Evolutionary conservation across 2,329 filamentous ascomycete genomes (phyloP).

Genomic region (Verticillium isaacii): DNA sequence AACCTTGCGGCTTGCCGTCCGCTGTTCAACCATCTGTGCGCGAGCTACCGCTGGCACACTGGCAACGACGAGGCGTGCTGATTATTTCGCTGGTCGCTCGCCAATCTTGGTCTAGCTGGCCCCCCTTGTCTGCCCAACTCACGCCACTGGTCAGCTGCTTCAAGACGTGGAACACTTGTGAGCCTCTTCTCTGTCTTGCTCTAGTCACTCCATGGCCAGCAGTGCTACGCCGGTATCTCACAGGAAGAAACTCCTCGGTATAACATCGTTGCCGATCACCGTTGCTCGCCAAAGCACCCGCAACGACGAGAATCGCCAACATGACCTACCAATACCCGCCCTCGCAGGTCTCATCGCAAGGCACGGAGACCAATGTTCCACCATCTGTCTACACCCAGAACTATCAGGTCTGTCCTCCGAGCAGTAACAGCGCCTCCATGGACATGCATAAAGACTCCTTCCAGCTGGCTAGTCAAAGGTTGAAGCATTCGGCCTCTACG

Average conservation of each 20-base stretch:
- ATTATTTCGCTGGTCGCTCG: constrained; percentile 1
- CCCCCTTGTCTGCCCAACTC: background rate
- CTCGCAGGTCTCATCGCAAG: constrained; percentile 30
- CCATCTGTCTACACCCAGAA: constrained; percentile 27
- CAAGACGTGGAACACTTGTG: constrained; percentile 21
- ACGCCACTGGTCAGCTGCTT: background rate
- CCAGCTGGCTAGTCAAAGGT: constrained; percentile 29
- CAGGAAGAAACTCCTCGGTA: background rate
- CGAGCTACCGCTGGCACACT: background rate
- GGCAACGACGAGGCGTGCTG: constrained; percentile 1
- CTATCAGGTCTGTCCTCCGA: background rate
- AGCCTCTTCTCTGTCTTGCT: constrained; percentile 12
- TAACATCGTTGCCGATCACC: background rate
- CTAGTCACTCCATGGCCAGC: background rate
- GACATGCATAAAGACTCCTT: constrained; percentile 26
- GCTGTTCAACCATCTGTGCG: background rate
- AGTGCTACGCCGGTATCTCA: background rate
- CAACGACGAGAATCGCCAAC: constrained; percentile 26
- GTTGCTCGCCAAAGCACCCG: constrained; percentile 21
- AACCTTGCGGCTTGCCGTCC: background rate
- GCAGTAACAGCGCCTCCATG: background rate
- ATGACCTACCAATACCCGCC: constrained; percentile 48
- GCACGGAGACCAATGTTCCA: constrained; percentile 35
- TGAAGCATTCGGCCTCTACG: constrained; percentile 46
- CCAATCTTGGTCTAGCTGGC: background rate